A percentile compares a stretch with the other conserved stretches of the same genome.
These are phyloP conservation scores for Rhizoctonia solani DNA, from an alignment of 1,284 basidiomycete genomes.

Conservation along the genomic window DNA sequence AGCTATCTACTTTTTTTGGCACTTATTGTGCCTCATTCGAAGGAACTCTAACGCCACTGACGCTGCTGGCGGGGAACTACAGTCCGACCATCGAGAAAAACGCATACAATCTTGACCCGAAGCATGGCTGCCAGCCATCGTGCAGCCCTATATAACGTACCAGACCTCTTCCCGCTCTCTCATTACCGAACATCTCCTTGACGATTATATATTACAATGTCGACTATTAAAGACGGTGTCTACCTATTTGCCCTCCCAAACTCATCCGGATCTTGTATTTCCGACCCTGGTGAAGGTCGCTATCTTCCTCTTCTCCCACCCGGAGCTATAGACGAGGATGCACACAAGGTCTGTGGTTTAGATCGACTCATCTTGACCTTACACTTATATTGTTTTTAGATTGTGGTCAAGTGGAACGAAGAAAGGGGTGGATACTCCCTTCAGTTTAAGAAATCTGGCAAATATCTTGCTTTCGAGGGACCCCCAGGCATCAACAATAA, in stretches of 20 bases:
- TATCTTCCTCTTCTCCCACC: not conserved
- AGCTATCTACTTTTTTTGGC: too few relatives aligned
- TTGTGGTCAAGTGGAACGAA: not conserved
- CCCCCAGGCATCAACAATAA: not conserved
- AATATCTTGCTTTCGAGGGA: not conserved
- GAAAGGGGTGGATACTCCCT: not conserved
- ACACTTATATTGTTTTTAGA: not conserved
- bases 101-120: too few relatives aligned
- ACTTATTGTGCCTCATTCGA: too few relatives aligned
- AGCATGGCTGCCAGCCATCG: too few relatives aligned
- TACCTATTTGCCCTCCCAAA: not conserved
- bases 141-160: not conserved
- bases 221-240: too few relatives aligned
- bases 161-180: not conserved
- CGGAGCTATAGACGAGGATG: not conserved
- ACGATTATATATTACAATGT: too few relatives aligned
- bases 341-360: slow-evolving; percentile 4
- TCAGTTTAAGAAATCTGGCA: not conserved
- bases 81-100: too few relatives aligned
- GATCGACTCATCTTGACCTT: not conserved
- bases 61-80: too few relatives aligned
- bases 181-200: too few relatives aligned
- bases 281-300: slow-evolving; percentile 2
- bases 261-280: not conserved
- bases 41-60: too few relatives aligned